These are phyloP conservation scores for Malassezia sp. DNA, from an alignment of 1,284 basidiomycete species.

Conservation along the genomic window DNA sequence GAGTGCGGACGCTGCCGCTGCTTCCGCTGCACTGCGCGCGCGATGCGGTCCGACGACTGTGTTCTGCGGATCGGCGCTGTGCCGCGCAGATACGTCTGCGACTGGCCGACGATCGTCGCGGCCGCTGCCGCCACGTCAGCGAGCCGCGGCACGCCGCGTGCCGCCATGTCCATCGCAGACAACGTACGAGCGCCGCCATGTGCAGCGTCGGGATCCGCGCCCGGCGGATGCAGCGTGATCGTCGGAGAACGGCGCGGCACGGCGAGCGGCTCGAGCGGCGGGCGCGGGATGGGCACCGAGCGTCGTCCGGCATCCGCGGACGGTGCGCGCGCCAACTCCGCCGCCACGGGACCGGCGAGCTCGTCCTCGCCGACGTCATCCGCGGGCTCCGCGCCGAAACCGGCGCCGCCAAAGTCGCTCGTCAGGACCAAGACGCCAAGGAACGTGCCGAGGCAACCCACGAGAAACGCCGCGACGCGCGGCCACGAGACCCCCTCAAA, in stretches of 20 bases:
- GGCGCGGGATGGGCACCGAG: no score
- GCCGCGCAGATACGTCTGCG: background rate
- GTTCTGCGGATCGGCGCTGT: background rate
- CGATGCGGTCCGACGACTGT: no score
- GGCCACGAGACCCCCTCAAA: slow-evolving; percentile 53
- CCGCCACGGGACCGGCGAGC: background rate
- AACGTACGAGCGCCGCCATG: no score
- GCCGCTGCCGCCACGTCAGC: slow-evolving; percentile 1
- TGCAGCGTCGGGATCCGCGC: no score
- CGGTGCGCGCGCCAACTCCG: no score
- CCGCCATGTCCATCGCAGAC: no score
- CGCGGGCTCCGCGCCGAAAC: background rate
- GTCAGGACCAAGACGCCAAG: slow-evolving; percentile 61
- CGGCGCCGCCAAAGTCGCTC: background rate
- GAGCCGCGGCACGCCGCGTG: no score
- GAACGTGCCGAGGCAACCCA: slow-evolving; percentile 70
- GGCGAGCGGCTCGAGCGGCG: no score
- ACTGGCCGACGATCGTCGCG: slow-evolving; percentile 1
- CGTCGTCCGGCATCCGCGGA: no score
- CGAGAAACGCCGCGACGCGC: slow-evolving; percentile 73
- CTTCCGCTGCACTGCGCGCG: background rate
- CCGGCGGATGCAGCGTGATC: no score
- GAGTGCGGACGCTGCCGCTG: background rate
- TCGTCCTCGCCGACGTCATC: background rate
- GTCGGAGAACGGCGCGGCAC: background rate